These are phyloP conservation scores for Wallemia ichthyophaga DNA, from an alignment of 1,284 basidiomycete genomes.

Conservation along the genomic window DNA sequence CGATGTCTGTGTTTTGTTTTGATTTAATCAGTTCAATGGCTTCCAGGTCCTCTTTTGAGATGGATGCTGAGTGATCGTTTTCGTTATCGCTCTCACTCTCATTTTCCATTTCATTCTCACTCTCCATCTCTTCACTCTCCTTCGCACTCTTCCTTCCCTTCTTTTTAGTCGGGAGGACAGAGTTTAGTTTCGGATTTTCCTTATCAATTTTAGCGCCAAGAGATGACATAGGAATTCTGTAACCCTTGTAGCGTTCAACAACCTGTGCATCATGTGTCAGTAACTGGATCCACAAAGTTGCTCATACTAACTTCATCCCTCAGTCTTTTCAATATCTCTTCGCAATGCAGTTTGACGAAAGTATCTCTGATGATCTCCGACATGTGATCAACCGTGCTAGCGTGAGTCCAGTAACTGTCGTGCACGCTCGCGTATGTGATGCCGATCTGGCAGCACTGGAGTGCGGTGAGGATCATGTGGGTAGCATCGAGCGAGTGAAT, in stretches of 20 bases:
- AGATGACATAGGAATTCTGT: conserved; percentile 35
- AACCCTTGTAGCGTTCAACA: conserved; percentile 39
- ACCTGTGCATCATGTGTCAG: conserved; percentile 24
- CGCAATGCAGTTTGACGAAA: conserved; percentile 71
- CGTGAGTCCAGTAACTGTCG: conserved; percentile 98
- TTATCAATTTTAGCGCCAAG: conserved; percentile 15
- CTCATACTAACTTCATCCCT: conserved; percentile 16
- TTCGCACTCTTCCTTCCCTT: not conserved
- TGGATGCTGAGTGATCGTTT: no score
- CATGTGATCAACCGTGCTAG: conserved; percentile 64
- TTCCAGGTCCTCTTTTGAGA: conserved; percentile 10
- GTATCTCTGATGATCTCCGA: conserved; percentile 65
- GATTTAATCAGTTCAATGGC: conserved; percentile 3
- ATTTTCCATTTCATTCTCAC: conserved; percentile 5
- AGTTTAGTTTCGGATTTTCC: conserved; percentile 4
- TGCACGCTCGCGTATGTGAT: conserved; percentile 84
- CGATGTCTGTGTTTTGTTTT: not conserved
- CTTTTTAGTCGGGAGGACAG: not conserved
- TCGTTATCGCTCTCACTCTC: no score
- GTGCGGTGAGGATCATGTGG: conserved; percentile 94
- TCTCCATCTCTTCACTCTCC: conserved; percentile 1
- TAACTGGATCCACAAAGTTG: not conserved
- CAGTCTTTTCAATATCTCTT: conserved; percentile 36
- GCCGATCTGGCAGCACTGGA: conserved; percentile 44
- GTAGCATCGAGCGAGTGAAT: conserved; percentile 94